Percentiles rank a stretch among this genome's conserved stretches.
Conservation (phyloP, 495 filamentous ascomycete genomes). For the Daldinia concentrica region DNA sequence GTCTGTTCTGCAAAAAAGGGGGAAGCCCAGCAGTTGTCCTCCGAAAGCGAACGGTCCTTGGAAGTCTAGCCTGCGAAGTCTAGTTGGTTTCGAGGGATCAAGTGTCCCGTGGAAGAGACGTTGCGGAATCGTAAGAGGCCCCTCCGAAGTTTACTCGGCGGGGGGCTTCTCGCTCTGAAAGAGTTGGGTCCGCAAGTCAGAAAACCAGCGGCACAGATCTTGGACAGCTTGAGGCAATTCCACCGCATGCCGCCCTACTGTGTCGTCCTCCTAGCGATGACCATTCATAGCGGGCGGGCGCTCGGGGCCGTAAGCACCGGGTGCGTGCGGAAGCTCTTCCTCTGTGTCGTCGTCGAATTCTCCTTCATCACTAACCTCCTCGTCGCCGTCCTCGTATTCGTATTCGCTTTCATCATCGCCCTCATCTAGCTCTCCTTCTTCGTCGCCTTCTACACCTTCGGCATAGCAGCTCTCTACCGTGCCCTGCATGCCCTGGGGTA, state of each 20-base stretch:
- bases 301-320: conserved; percentile 47
- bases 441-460: conserved; percentile 59
- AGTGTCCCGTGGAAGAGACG: not conserved
- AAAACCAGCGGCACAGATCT: conserved; percentile 26
- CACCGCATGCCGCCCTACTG: conserved; percentile 27
- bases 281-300: conserved; percentile 51
- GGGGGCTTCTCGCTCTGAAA: not conserved
- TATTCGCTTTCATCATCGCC: conserved; percentile 77
- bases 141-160: not conserved
- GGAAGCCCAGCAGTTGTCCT: not conserved
- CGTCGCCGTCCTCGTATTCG: conserved; percentile 58
- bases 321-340: conserved; percentile 48
- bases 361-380: conserved; percentile 57
- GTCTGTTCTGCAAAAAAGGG: conserved; percentile 7
- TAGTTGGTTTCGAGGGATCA: not conserved
- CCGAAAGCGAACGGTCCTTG: not conserved
- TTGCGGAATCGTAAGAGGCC: not conserved
- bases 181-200: conserved; percentile 1
- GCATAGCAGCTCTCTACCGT: conserved; percentile 63
- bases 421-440: conserved; percentile 79
- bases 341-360: conserved; percentile 52
- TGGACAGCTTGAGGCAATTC: conserved; percentile 15
- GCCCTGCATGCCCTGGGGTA: conserved; percentile 65
- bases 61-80: conserved; percentile 7
- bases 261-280: conserved; percentile 47